Evolutionary conservation across 257 asterid genomes (phyloP), one percentile per base, ranked within the genome.

Genomic region (Buddleja alternifolia): DNA sequence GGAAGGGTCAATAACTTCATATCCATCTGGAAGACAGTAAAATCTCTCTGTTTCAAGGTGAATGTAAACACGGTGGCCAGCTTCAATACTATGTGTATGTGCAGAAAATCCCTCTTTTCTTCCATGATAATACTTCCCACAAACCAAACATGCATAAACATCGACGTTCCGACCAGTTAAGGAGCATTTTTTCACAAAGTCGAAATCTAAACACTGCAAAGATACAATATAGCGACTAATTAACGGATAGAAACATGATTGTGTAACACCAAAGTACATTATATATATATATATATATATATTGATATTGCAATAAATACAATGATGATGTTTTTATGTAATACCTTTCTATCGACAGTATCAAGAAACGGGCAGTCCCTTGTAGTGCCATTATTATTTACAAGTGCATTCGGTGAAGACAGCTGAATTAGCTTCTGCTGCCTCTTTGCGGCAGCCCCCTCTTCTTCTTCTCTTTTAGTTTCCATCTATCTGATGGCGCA

Each of bases 1-100:
- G 0, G 99, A 94, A 48, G 97, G 88, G 68, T 94, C 99, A 55
- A 83, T 79, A 63, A 94, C 84, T 80, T 94, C 97, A 75, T 94
- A 94, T 76, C 97, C 99, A 86, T 94, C 97, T 55, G 99, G 97
- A 80, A 94, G 97, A 77, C 97, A 94, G 78, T 84, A 94, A 69
- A 91, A 94, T 82, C 89, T 91, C 84, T 94, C 97, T 9, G 96
- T 87, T 46, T 81, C 87, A 58, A 94, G 95, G 84, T 94, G 91
- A 80, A 94, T 94, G 86, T 73, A 94, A 42, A 94, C 97, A 69
- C 91, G 99, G 76, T 94, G 99, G 23, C 83, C 97, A 23, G 97
- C 97, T 83, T 94, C 99, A 61, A 91, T 95, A 76, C 99, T 94
- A 64, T 94, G 99, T 17, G 97, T 94, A 78, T 91, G 91, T 55